Evolutionary conservation across 495 filamentous ascomycete genomes (phyloP).

Genomic region (Neurospora sp.): DNA sequence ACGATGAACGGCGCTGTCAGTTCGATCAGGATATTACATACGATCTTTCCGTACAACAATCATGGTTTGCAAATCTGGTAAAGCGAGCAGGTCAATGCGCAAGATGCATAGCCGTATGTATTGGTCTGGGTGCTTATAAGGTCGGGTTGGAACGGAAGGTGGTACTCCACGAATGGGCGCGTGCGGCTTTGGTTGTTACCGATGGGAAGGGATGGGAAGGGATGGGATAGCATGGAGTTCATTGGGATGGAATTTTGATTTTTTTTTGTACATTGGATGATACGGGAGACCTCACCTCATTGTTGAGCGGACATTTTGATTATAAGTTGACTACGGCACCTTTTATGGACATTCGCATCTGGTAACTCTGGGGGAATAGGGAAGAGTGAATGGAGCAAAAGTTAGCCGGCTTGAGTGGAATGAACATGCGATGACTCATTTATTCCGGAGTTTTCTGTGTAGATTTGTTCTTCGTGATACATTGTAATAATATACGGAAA

Average conservation of each 20-base stretch:
- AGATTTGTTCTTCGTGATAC: not conserved
- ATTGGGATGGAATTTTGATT: not conserved
- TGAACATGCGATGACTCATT: not conserved
- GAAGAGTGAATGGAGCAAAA: not conserved
- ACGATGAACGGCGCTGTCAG: not conserved
- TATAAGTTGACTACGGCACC: not conserved
- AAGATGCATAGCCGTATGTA: not conserved
- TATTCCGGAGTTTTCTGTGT: too few relatives aligned
- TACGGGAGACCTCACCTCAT: not conserved
- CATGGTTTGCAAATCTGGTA: not conserved
- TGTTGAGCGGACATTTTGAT: not conserved
- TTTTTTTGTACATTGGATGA: not conserved
- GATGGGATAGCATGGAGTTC: slow-evolving; percentile 2
- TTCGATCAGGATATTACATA: not conserved
- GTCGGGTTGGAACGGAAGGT: not conserved
- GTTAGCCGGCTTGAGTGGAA: not conserved
- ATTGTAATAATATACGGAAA: not conserved
- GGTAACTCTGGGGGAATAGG: not conserved
- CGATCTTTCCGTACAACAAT: not conserved
- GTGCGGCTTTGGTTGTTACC: slow-evolving; percentile 1
- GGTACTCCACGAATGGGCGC: not conserved
- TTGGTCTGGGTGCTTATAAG: not conserved
- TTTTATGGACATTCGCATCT: not conserved
- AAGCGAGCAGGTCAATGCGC: not conserved
- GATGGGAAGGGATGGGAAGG: slow-evolving; percentile 2